phyloP scores from a whole-genome alignment of 2,329 filamentous ascomycete genomes.

The Monilinia fructicola region DNA sequence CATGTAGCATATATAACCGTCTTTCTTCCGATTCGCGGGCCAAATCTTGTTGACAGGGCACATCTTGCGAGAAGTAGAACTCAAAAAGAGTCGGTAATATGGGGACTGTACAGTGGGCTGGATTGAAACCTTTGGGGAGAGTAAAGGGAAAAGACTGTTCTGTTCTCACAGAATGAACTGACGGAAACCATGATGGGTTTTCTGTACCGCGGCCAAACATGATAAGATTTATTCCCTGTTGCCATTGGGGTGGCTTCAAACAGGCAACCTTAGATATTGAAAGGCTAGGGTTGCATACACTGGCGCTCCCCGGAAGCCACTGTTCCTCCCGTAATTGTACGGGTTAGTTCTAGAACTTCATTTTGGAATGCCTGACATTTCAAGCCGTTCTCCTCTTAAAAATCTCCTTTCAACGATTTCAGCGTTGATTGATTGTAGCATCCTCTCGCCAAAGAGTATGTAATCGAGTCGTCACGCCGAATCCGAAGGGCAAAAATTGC shows the following conservation, averaged over 20 bases:
- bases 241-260: constrained; percentile 1
- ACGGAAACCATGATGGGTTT: background rate
- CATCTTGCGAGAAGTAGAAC: background rate
- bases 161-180: background rate
- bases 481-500: background rate
- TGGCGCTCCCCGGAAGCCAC: constrained; percentile 12
- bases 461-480: background rate
- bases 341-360: constrained; percentile 5
- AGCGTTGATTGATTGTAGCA: background rate
- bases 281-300: constrained; percentile 5
- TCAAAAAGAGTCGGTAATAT: background rate
- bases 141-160: background rate
- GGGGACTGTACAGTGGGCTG: background rate
- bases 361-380: background rate
- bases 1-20: background rate
- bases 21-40: background rate
- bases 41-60: background rate
- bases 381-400: background rate
- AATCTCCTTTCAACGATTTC: background rate
- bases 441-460: background rate
- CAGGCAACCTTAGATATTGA: background rate
- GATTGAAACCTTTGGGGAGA: background rate
- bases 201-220: background rate
- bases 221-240: background rate
- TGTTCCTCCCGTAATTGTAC: background rate